Evolutionary conservation across 345 rosid genomes (phyloP), one percentile per base, ranked within the genome.

Genomic region (Noccaea bulbosa): DNA sequence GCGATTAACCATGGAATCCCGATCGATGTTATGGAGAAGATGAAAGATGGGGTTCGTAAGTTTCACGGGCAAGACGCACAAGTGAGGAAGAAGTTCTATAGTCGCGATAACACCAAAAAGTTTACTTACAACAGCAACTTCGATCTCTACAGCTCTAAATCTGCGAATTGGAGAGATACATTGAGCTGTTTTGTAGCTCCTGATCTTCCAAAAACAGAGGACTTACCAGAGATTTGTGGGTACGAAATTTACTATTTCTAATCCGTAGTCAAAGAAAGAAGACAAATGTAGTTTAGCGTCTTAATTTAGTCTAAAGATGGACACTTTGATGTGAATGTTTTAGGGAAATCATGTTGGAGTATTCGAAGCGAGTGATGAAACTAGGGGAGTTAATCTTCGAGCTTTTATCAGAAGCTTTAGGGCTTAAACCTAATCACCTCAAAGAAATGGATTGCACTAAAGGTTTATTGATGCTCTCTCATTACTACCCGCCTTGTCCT

Each of bases 401-500:
- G 70, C 57, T 83, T 40, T 69, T 87, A 15, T 83, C 88, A 0
- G 83, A 85, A 76, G 86, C 86, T 44, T 78, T 88, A n/a, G 88
- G 87, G 8, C 20, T 88, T 72, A 72, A 60, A 8, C 67, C 80
- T 16, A 67, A 74, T 24, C 72, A 77, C 52, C 65, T 83, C 2
- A 62, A 60, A 58, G 86, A 79, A 14, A 77, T 80, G 73, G 83
- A 56, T 5, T 84, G 88, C 5, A 41, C 65, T 0, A 70, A 81
- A 22, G 84, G 88, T 4, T 65, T 80, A 0, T 7, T 7, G 9
- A 24, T 79, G 38, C 39, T 88, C 7, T 58, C 79, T 52, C 88
- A 84, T 68, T 88, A 84, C 70, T 86, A 83, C 60, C 91, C 86
- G 0, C 65, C 81, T 0, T 88, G 87, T 34, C 93, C 86, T 5